phyloP scores from a whole-genome alignment of 257 asterid genomes.

The Verbena officinalis region DNA sequence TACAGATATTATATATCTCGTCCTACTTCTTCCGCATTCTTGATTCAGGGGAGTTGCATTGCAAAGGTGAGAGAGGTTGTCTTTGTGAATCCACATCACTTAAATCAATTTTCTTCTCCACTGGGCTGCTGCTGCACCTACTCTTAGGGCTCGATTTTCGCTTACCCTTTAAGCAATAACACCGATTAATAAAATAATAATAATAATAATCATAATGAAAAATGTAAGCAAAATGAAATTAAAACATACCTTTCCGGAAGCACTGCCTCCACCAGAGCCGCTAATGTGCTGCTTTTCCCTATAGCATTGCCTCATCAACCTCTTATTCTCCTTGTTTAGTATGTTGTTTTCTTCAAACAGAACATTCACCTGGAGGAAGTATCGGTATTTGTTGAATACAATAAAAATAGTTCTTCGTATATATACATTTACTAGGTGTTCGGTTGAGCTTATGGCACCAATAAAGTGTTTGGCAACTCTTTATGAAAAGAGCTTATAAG shows the following conservation, averaged over 20 bases:
- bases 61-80: conserved; percentile 80
- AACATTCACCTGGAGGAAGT: conserved; percentile 54
- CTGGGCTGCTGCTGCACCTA: conserved; percentile 39
- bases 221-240: no score
- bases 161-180: conserved; percentile 55
- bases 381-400: conserved; percentile 5
- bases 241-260: conserved; percentile 62
- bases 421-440: no score
- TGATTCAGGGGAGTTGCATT: conserved; percentile 61
- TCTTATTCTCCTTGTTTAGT: conserved; percentile 59
- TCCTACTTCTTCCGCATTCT: conserved; percentile 56
- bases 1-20: neutral
- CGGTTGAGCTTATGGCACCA: no score
- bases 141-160: conserved; percentile 68
- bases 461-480: no score
- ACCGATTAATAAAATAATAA: neutral
- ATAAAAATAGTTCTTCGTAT: neutral
- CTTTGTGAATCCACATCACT: conserved; percentile 54
- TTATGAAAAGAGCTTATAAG: no score
- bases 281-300: conserved; percentile 56
- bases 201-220: no score
- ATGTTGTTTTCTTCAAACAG: conserved; percentile 66
- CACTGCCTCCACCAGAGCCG: conserved; percentile 57
- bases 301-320: conserved; percentile 48
- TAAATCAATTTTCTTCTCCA: conserved; percentile 61